phyloP scores from a whole-genome alignment of 2,329 filamentous ascomycete genomes.

The Penicillium sumatraense region DNA sequence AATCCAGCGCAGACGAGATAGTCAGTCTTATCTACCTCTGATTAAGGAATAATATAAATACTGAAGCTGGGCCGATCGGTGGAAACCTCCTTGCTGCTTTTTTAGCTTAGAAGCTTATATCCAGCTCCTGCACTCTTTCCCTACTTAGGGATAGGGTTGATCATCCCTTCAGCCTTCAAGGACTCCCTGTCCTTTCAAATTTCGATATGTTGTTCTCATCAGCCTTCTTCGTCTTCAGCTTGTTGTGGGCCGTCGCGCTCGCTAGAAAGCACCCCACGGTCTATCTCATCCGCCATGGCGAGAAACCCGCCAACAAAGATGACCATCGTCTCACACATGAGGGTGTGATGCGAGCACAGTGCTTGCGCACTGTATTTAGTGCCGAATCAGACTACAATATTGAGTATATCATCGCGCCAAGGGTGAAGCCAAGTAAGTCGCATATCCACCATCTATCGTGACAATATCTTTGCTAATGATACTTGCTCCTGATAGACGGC shows the following conservation, averaged over 20 bases:
- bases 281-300: conserved; percentile 37
- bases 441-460: background rate
- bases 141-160: too few relatives aligned
- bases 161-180: too few relatives aligned
- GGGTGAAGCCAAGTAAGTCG: conserved; percentile 27
- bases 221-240: background rate
- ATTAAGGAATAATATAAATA: too few relatives aligned
- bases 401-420: conserved; percentile 34
- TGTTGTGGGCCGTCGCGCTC: background rate
- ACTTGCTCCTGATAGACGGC: conserved; percentile 14
- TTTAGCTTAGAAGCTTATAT: conserved; percentile 7
- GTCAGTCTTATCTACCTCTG: too few relatives aligned
- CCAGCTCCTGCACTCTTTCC: background rate
- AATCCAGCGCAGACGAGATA: background rate
- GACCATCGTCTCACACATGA: conserved; percentile 31
- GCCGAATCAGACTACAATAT: conserved; percentile 30
- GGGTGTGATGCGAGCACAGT: conserved; percentile 32
- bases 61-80: background rate
- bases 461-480: conserved; percentile 1
- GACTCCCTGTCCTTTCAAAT: too few relatives aligned
- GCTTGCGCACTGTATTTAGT: conserved; percentile 33
- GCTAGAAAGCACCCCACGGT: conserved; percentile 26
- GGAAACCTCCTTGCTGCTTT: background rate
- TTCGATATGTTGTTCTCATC: conserved; percentile 9
- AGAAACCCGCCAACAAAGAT: conserved; percentile 29